These are phyloP conservation scores for Boletus tylopilopsis DNA, from an alignment of 768 basidiomycete species.

Conservation along the genomic window DNA sequence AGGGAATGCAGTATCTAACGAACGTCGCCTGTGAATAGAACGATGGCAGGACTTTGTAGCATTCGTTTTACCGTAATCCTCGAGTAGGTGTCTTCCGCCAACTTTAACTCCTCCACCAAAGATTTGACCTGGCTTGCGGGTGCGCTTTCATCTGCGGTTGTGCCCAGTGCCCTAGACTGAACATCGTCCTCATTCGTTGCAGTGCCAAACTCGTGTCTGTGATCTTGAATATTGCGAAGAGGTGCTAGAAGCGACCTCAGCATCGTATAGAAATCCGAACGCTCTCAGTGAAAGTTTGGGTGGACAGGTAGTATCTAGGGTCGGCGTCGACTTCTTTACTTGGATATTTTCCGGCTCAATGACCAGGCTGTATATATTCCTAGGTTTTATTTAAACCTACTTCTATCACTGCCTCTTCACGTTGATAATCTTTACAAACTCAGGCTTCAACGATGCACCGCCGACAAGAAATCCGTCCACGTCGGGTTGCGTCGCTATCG, in stretches of 20 bases:
- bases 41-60: not conserved
- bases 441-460: conserved; percentile 96
- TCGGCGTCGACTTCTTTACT: not conserved
- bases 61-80: conserved; percentile 48
- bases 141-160: not conserved
- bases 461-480: conserved; percentile 98
- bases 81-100: conserved; percentile 41
- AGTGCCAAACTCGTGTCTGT: conserved; percentile 25
- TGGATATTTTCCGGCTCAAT: not conserved
- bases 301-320: not conserved
- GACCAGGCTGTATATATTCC: too few relatives aligned
- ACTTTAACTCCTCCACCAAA: conserved; percentile 66
- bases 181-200: conserved; percentile 33
- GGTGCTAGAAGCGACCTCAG: conserved; percentile 58
- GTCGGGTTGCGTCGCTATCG: conserved; percentile 67
- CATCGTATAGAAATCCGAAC: conserved; percentile 36
- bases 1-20: conserved; percentile 62
- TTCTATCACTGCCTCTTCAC: conserved; percentile 36
- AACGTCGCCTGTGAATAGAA: not conserved
- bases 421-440: conserved; percentile 92
- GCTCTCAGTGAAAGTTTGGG: not conserved
- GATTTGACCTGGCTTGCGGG: conserved; percentile 56
- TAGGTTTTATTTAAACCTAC: not conserved
- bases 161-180: not conserved
- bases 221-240: conserved; percentile 52